A percentile compares a stretch with the other conserved stretches of the same genome.
These are phyloP conservation scores for Santalum album DNA, from an alignment of 164 flowering plant genomes.

Conservation along the genomic window DNA sequence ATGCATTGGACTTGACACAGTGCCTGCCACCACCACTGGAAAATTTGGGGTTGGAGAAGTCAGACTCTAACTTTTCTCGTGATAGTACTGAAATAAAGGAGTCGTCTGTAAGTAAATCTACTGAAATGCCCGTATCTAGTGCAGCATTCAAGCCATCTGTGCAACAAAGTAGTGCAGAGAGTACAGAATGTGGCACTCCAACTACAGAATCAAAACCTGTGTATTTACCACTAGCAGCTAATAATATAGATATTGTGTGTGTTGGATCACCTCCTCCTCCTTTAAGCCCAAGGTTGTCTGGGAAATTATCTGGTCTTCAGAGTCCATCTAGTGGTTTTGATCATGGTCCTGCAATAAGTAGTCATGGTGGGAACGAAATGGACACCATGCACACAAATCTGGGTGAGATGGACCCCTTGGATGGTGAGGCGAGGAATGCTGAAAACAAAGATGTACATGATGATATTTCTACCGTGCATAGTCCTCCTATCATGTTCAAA, in stretches of 20 bases:
- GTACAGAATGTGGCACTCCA: slow-evolving; percentile 23
- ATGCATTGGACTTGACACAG: slow-evolving; percentile 74
- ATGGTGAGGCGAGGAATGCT: slow-evolving; percentile 35
- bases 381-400: slow-evolving; percentile 27
- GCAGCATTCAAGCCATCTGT: slow-evolving; percentile 19
- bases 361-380: slow-evolving; percentile 36
- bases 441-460: slow-evolving; percentile 35
- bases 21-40: slow-evolving; percentile 76
- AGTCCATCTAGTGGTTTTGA: slow-evolving; percentile 43
- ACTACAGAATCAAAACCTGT: slow-evolving; percentile 28
- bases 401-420: slow-evolving; percentile 32
- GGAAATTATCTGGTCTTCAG: slow-evolving; percentile 43
- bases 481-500: slow-evolving; percentile 41
- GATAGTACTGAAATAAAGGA: slow-evolving; percentile 44
- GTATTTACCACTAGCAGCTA: slow-evolving; percentile 20
- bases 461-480: slow-evolving; percentile 30
- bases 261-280: slow-evolving; percentile 53
- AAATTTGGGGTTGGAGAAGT: slow-evolving; percentile 41
- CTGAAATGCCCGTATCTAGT: slow-evolving; percentile 26
- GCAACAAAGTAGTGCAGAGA: slow-evolving; percentile 24
- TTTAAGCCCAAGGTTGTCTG: slow-evolving; percentile 58
- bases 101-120: slow-evolving; percentile 25
- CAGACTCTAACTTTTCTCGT: slow-evolving; percentile 37
- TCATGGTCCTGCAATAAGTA: slow-evolving; percentile 27
- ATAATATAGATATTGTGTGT: slow-evolving; percentile 29